Percentiles rank a stretch among this genome's conserved stretches.
Evolutionary conservation across 345 rosid species (phyloP).

Genomic region (Rubroshorea leprosula): DNA sequence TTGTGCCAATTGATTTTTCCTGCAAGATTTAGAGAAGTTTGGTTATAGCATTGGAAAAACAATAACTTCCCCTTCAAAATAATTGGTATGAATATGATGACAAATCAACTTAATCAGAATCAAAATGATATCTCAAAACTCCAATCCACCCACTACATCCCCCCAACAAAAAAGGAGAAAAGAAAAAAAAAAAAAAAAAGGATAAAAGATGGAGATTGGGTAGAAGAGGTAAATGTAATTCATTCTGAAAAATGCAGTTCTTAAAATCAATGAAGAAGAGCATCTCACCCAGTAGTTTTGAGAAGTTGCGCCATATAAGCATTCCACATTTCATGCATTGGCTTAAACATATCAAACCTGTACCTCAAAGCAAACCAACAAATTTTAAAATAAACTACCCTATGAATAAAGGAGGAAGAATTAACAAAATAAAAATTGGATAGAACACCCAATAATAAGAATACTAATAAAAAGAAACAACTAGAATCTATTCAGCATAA

Average conservation of each 20-base stretch:
- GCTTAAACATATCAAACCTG: slow-evolving; percentile 54
- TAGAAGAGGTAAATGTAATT: neutral
- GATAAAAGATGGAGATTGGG: neutral
- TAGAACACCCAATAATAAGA: neutral
- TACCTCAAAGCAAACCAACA: slow-evolving; percentile 19
- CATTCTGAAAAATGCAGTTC: too few relatives aligned
- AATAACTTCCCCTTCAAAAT: slow-evolving; percentile 1
- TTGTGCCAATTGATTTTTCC: slow-evolving; percentile 46
- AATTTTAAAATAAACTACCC: neutral
- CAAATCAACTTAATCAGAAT: neutral
- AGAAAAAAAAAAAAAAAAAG: neutral
- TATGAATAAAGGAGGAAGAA: neutral
- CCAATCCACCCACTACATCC: neutral
- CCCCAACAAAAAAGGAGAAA: neutral
- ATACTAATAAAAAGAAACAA: neutral
- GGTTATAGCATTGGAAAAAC: neutral
- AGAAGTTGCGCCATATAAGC: slow-evolving; percentile 46
- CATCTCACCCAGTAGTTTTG: slow-evolving; percentile 49
- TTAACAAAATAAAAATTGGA: neutral
- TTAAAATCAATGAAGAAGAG: neutral
- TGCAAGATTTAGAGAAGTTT: slow-evolving; percentile 23
- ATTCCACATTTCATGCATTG: slow-evolving; percentile 80
- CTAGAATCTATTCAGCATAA: neutral
- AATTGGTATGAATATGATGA: neutral
- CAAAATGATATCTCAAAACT: neutral